phyloP scores from a whole-genome alignment of 371 early-diverging fungal species.

The Saksenaea oblongispora region DNA sequence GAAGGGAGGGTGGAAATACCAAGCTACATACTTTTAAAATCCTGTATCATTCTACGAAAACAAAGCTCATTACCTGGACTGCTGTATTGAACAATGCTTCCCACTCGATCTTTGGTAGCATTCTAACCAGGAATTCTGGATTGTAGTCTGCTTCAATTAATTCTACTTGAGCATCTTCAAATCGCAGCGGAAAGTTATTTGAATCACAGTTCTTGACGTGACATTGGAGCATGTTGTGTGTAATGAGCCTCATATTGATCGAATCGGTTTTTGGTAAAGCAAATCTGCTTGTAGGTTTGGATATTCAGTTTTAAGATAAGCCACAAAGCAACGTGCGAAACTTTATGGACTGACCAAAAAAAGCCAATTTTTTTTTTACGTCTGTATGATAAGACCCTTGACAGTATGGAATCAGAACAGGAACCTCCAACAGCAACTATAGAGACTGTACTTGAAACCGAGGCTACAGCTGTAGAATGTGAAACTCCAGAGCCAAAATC shows the following conservation, averaged over 20 bases:
- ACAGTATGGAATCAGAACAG: not conserved
- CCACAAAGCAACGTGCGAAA: not conserved
- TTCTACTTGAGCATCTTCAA: slow-evolving; percentile 85
- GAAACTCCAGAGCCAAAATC: not conserved
- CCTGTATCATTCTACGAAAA: not conserved
- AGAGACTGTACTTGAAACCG: not conserved
- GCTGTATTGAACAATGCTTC: slow-evolving; percentile 76
- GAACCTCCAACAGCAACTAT: not conserved
- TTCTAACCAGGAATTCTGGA: slow-evolving; percentile 79
- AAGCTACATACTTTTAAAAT: slow-evolving; percentile 39
- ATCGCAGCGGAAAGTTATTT: slow-evolving; percentile 87
- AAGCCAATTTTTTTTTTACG: too few species aligned
- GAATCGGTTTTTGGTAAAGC: not conserved
- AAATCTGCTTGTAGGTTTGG: not conserved
- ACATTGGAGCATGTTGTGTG: slow-evolving; percentile 98
- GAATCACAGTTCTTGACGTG: slow-evolving; percentile 91
- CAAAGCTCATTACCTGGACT: slow-evolving; percentile 57
- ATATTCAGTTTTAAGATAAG: not conserved
- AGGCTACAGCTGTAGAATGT: not conserved
- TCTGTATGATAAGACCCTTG: not conserved
- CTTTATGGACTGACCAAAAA: too few species aligned
- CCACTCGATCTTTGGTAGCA: slow-evolving; percentile 89
- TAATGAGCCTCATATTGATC: slow-evolving; percentile 82
- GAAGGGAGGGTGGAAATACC: slow-evolving; percentile 68
- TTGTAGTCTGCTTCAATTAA: slow-evolving; percentile 84